These are phyloP conservation scores for Rhytidhysteron rufulum DNA, from an alignment of 2,329 filamentous ascomycete genomes.

Conservation along the genomic window DNA sequence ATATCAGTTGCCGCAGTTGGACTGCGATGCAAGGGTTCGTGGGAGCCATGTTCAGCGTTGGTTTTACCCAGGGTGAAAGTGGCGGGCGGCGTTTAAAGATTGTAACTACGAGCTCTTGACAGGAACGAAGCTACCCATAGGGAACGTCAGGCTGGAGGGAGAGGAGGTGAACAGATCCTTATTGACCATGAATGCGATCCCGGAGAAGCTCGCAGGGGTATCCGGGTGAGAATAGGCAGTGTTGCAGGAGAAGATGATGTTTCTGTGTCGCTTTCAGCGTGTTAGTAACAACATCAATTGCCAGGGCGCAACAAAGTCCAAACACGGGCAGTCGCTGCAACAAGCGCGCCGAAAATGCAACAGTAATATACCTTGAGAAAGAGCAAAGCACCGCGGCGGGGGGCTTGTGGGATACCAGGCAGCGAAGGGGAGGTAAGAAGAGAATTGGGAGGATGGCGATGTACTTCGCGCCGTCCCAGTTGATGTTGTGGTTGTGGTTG, in stretches of 20 bases:
- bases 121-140: neutral
- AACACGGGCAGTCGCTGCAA: slow-evolving; percentile 9
- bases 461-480: slow-evolving; percentile 2
- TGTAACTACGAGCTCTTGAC: neutral
- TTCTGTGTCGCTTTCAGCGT: slow-evolving; percentile 29
- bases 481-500: slow-evolving; percentile 1
- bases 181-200: slow-evolving; percentile 24
- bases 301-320: slow-evolving; percentile 21
- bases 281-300: slow-evolving; percentile 36
- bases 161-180: slow-evolving; percentile 6
- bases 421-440: neutral
- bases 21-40: slow-evolving; percentile 51
- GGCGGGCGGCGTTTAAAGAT: slow-evolving; percentile 8
- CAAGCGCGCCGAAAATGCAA: too few species aligned
- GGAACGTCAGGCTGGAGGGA: neutral
- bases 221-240: neutral
- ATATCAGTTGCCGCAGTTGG: slow-evolving; percentile 63
- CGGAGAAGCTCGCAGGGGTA: neutral
- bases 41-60: slow-evolving; percentile 49
- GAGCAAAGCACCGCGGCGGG: too few species aligned
- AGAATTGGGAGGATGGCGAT: neutral
- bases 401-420: too few species aligned
- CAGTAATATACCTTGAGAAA: too few species aligned
- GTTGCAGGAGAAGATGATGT: slow-evolving; percentile 20
- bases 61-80: slow-evolving; percentile 4